Conservation (phyloP, 352 stramenopile species). For the Phytophthora hybrid region DNA sequence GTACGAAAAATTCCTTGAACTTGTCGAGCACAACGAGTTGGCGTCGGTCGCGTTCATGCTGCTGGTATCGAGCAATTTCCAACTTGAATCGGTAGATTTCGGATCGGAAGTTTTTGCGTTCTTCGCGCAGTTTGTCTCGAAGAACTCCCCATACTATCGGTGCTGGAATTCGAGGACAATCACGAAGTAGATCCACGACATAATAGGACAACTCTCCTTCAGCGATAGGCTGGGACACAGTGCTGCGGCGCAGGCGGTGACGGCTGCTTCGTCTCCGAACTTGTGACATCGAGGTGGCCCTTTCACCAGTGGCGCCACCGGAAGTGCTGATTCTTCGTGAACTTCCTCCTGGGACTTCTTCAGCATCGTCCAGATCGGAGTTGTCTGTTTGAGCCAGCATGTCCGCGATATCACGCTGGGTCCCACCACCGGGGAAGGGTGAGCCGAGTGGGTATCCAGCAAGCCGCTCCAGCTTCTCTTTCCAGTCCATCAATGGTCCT, state of each 20-base stretch:
- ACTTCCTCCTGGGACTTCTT: constrained; percentile 10
- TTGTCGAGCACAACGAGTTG: constrained; percentile 70
- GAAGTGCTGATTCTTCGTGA: constrained; percentile 18
- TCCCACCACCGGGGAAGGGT: constrained; percentile 11
- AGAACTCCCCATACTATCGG: constrained; percentile 55
- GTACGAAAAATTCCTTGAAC: constrained; percentile 77
- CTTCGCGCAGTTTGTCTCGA: constrained; percentile 63
- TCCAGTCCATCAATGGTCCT: constrained; percentile 59
- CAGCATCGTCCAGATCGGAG: constrained; percentile 15
- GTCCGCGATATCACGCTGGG: constrained; percentile 33
- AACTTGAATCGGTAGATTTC: constrained; percentile 75
- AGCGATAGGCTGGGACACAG: constrained; percentile 20
- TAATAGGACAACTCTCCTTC: constrained; percentile 67
- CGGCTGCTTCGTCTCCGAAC: constrained; percentile 46
- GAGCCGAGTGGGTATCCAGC: constrained; percentile 7
- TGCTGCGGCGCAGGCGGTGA: constrained; percentile 28
- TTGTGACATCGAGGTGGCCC: constrained; percentile 1
- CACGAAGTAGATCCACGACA: constrained; percentile 72
- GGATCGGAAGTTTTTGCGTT: constrained; percentile 64
- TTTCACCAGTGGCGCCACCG: constrained; percentile 14
- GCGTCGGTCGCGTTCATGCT: constrained; percentile 58
- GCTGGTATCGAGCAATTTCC: constrained; percentile 60
- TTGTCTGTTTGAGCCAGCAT: constrained; percentile 27
- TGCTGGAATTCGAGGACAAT: constrained; percentile 56
- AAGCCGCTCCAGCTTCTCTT: constrained; percentile 62